These are phyloP conservation scores for Suhomyces terraborum DNA, from an alignment of 1,139 yeast genomes.

Conservation along the genomic window DNA sequence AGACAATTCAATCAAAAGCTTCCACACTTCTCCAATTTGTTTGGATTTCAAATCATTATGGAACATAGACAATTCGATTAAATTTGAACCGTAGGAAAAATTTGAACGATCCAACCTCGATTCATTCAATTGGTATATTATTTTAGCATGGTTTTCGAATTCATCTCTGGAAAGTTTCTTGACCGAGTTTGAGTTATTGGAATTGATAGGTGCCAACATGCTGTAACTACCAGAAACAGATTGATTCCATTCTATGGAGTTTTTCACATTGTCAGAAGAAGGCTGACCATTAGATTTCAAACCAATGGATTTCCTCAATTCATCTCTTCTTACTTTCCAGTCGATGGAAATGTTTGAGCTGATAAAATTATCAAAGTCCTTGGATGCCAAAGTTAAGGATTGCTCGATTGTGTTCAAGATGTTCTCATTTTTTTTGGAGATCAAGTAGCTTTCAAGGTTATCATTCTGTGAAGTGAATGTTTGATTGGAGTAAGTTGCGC, in stretches of 20 bases:
- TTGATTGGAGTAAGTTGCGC: constrained; percentile 3
- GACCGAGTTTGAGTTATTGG: constrained; percentile 22
- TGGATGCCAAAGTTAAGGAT: constrained; percentile 70
- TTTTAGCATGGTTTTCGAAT: constrained; percentile 73
- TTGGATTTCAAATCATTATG: constrained; percentile 58
- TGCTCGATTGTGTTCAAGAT: constrained; percentile 84
- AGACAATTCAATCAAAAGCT: constrained; percentile 50
- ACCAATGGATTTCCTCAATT: constrained; percentile 70
- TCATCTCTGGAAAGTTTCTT: constrained; percentile 52
- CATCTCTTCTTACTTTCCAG: constrained; percentile 79
- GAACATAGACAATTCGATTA: constrained; percentile 54
- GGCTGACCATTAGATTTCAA: constrained; percentile 17
- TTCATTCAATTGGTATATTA: constrained; percentile 70
- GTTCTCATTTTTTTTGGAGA: constrained; percentile 77
- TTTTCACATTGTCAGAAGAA: constrained; percentile 19
- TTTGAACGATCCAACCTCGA: constrained; percentile 55
- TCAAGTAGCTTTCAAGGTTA: constrained; percentile 57
- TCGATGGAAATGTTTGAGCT: constrained; percentile 74
- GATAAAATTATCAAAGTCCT: constrained; percentile 79
- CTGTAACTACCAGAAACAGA: constrained; percentile 37
- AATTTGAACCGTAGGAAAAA: constrained; percentile 54
- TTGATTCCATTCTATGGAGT: constrained; percentile 40
- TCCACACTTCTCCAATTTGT: constrained; percentile 68
- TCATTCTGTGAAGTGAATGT: constrained; percentile 6
- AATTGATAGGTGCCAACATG: constrained; percentile 37